Percentiles rank a stretch among this genome's conserved stretches.
These are phyloP conservation scores for Fagus crenata DNA, from an alignment of 306 rosid species.

Conservation along the genomic window DNA sequence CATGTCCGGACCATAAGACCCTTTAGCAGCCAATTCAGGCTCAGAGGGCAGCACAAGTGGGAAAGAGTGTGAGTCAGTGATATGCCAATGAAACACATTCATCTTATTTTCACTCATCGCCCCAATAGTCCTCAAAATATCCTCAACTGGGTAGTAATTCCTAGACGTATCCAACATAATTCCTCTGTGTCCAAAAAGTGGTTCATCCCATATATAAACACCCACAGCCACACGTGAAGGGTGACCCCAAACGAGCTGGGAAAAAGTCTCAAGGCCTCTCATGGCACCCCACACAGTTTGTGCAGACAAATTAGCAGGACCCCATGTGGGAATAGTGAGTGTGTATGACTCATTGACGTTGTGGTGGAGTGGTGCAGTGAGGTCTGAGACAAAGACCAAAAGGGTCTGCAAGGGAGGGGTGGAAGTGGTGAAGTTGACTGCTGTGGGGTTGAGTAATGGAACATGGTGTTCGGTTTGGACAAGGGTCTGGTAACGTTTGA, in stretches of 20 bases:
- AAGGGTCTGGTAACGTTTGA: conserved; percentile 49
- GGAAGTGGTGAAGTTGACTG: conserved; percentile 28
- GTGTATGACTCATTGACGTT: conserved; percentile 74
- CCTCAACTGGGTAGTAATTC: conserved; percentile 59
- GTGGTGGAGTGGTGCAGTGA: conserved; percentile 45
- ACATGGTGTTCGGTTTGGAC: conserved; percentile 60
- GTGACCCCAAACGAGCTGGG: conserved; percentile 71
- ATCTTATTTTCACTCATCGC: conserved; percentile 79
- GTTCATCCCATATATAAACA: conserved; percentile 51
- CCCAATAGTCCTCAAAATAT: conserved; percentile 58
- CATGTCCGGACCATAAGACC: conserved; percentile 72
- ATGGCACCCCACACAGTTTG: conserved; percentile 74
- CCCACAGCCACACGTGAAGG: conserved; percentile 55
- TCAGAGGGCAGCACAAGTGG: conserved; percentile 72
- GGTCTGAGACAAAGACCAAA: conserved; percentile 35
- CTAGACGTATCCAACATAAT: conserved; percentile 74
- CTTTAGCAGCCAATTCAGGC: conserved; percentile 65
- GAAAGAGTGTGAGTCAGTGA: conserved; percentile 84
- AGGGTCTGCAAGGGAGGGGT: conserved; percentile 49
- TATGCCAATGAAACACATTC: conserved; percentile 87
- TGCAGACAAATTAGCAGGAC: conserved; percentile 42
- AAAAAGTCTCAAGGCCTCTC: conserved; percentile 78
- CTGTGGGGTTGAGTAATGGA: conserved; percentile 42
- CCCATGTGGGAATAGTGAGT: conserved; percentile 36
- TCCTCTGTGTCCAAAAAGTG: conserved; percentile 60